Evolutionary conservation across 1,284 basidiomycete genomes (phyloP).

Genomic region (Xerocomus amazonicus): DNA sequence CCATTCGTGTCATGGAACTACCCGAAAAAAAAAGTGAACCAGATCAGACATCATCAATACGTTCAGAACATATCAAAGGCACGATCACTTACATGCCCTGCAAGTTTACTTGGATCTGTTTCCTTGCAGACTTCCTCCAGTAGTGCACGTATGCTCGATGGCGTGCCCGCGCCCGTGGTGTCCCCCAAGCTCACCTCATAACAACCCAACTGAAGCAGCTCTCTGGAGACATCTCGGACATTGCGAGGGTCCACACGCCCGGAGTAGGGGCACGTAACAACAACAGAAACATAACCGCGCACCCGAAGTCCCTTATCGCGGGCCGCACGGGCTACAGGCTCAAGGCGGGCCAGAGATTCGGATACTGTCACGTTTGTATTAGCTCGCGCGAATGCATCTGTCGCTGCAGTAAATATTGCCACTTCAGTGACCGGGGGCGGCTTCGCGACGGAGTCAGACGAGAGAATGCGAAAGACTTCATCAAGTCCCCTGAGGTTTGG

Average conservation of each 20-base stretch:
- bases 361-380: slow-evolving; percentile 81
- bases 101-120: slow-evolving; percentile 62
- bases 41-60: too few species aligned
- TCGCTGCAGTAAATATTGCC: slow-evolving; percentile 86
- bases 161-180: slow-evolving; percentile 87
- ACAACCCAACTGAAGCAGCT: slow-evolving; percentile 85
- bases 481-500: slow-evolving; percentile 82
- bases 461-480: slow-evolving; percentile 55
- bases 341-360: slow-evolving; percentile 69
- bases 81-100: slow-evolving; percentile 60
- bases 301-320: slow-evolving; percentile 64
- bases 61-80: background rate
- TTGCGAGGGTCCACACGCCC: slow-evolving; percentile 67
- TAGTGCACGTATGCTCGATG: slow-evolving; percentile 62
- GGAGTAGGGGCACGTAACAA: slow-evolving; percentile 83
- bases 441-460: slow-evolving; percentile 23
- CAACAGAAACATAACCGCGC: slow-evolving; percentile 84
- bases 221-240: slow-evolving; percentile 71
- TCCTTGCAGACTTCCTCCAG: slow-evolving; percentile 67
- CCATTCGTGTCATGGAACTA: slow-evolving; percentile 94
- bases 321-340: slow-evolving; percentile 63
- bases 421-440: slow-evolving; percentile 75
- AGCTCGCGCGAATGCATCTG: slow-evolving; percentile 81
- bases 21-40: background rate
- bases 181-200: slow-evolving; percentile 93